Evolutionary conservation across 148 eudicot species (phyloP).

Genomic region (Rhododendron mucronatum): DNA sequence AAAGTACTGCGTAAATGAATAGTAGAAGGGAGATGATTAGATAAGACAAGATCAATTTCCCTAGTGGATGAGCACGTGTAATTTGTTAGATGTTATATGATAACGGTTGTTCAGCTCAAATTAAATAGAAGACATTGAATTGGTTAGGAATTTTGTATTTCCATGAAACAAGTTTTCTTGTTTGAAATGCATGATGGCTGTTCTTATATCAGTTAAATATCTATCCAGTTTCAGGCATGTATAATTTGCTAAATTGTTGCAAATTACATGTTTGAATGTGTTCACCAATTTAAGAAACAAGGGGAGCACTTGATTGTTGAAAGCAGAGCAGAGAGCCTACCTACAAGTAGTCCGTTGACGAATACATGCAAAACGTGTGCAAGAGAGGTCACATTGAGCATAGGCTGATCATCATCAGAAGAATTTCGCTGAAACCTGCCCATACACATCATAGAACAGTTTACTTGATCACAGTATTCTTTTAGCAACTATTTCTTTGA

Average conservation of each 20-base stretch:
- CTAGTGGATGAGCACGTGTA: background rate
- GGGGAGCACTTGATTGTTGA: background rate
- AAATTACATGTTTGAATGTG: background rate
- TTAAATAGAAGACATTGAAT: background rate
- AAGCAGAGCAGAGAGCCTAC: slow-evolving; percentile 16
- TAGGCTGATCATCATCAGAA: slow-evolving; percentile 5
- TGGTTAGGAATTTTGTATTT: background rate
- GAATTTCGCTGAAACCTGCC: slow-evolving; percentile 24
- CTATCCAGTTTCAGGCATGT: background rate
- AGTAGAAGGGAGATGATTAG: background rate
- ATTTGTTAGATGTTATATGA: background rate
- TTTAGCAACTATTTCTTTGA: background rate
- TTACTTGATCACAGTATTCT: background rate
- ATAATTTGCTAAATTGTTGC: background rate
- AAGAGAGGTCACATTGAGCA: slow-evolving; percentile 28
- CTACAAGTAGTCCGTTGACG: slow-evolving; percentile 41
- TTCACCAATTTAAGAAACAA: background rate
- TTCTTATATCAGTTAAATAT: background rate
- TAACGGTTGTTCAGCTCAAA: background rate
- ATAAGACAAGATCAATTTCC: background rate
- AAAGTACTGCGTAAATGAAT: background rate
- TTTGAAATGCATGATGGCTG: background rate
- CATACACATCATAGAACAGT: background rate
- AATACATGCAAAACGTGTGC: slow-evolving; percentile 42
- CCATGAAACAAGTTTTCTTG: background rate